phyloP scores from a whole-genome alignment of 2,329 filamentous ascomycete genomes.

The Seiridium unicorne region DNA sequence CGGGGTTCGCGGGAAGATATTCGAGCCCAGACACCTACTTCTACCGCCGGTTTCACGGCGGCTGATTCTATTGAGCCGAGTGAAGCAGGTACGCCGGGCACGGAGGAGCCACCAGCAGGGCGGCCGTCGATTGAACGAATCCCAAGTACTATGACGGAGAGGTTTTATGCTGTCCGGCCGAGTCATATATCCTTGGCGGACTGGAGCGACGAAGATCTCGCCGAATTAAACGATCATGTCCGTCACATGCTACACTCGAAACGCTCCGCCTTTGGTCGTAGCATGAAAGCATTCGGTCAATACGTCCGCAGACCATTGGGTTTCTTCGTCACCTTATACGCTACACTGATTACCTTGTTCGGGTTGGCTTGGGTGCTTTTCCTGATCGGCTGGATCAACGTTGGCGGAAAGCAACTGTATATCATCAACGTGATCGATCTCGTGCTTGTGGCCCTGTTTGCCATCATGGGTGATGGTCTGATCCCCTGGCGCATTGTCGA shows the following conservation, averaged over 20 bases:
- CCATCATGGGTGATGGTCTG: conserved; percentile 67
- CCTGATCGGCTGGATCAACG: conserved; percentile 85
- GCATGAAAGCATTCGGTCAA: conserved; percentile 76
- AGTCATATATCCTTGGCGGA: conserved; percentile 70
- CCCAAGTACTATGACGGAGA: conserved; percentile 62
- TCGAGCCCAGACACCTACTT: background rate
- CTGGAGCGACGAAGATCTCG: conserved; percentile 73
- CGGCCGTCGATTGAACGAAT: conserved; percentile 32
- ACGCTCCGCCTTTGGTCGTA: conserved; percentile 74
- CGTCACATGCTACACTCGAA: conserved; percentile 84
- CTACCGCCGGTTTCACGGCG: background rate
- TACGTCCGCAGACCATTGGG: conserved; percentile 76
- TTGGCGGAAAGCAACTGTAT: conserved; percentile 70
- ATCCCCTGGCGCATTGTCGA: conserved; percentile 76
- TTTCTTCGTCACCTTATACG: conserved; percentile 82
- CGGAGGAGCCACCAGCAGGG: conserved; percentile 11
- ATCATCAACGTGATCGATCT: conserved; percentile 70
- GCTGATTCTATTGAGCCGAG: background rate
- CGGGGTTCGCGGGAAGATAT: background rate
- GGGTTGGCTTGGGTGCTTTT: conserved; percentile 89
- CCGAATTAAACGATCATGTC: conserved; percentile 62
- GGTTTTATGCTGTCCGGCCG: conserved; percentile 76
- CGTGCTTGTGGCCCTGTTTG: conserved; percentile 68
- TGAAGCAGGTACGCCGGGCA: conserved; percentile 20
- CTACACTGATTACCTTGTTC: conserved; percentile 78